phyloP scores from a whole-genome alignment of 2,329 filamentous ascomycete species.

The Cadophora malorum region DNA sequence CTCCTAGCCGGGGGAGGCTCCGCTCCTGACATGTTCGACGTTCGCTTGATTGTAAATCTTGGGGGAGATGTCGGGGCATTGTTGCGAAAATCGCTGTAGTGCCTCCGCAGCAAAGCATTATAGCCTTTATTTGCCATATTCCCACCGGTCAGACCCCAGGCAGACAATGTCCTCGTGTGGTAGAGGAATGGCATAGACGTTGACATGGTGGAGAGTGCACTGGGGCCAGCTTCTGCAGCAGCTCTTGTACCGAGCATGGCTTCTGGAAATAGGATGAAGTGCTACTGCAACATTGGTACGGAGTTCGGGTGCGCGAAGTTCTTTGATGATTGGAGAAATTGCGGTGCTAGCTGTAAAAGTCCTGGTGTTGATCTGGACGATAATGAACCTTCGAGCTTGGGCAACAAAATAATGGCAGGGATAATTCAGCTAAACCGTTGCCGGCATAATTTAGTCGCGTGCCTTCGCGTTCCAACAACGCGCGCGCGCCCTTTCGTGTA shows the following conservation, averaged over 20 bases:
- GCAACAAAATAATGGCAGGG: conserved; percentile 15
- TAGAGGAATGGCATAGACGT: conserved; percentile 64
- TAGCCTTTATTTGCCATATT: conserved; percentile 35
- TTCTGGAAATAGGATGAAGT: background rate
- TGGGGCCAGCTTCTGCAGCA: conserved; percentile 13
- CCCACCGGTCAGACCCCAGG: conserved; percentile 11
- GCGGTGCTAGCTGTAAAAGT: background rate
- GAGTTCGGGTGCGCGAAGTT: background rate
- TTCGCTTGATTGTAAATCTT: conserved; percentile 4
- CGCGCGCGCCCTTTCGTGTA: conserved; percentile 16
- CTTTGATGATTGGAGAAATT: background rate
- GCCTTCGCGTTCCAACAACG: background rate
- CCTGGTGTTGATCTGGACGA: background rate
- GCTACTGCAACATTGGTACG: background rate
- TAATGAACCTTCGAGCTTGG: background rate
- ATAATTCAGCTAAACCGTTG: background rate
- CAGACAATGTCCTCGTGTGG: conserved; percentile 68
- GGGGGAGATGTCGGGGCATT: background rate
- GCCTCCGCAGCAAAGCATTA: conserved; percentile 6
- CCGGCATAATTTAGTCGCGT: conserved; percentile 9
- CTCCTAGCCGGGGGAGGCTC: conserved; percentile 15
- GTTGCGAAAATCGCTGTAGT: conserved; percentile 1
- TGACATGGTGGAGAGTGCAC: conserved; percentile 13
- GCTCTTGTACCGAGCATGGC: conserved; percentile 19
- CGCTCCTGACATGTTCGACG: conserved; percentile 20